Evolutionary conservation across 179 eudicot genomes (phyloP).

Genomic region (Beta corolliflora): DNA sequence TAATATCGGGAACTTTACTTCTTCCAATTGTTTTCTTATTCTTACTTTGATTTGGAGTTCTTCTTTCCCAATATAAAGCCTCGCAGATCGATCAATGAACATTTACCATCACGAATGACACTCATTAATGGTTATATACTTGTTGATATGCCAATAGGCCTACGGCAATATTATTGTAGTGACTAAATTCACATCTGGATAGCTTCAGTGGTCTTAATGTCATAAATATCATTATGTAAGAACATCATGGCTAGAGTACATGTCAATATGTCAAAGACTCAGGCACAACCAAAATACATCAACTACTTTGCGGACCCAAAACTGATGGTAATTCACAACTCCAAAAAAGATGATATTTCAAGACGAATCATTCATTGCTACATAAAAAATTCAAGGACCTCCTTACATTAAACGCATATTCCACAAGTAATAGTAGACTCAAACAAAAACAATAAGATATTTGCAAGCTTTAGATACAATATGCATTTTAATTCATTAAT

Average conservation of each 20-base stretch:
- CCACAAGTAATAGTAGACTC: neutral
- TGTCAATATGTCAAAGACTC: neutral
- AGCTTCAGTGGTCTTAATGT: neutral
- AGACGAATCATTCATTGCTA: neutral
- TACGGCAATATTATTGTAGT: neutral
- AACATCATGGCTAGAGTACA: neutral
- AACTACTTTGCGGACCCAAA: neutral
- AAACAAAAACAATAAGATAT: no score
- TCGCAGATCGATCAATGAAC: constrained; percentile 30
- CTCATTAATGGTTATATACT: no score
- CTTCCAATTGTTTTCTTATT: constrained; percentile 39
- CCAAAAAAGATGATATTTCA: no score
- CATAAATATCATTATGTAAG: neutral
- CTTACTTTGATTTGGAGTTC: constrained; percentile 26
- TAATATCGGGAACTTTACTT: constrained; percentile 31
- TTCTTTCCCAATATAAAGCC: constrained; percentile 84
- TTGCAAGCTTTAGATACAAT: no score
- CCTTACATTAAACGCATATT: neutral
- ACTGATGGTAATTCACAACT: no score
- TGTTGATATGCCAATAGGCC: no score
- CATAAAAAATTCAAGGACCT: neutral
- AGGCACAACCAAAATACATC: neutral
- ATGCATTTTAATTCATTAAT: no score
- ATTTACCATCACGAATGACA: neutral
- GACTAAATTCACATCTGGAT: neutral